Conservation (phyloP, 1,284 basidiomycete genomes). For the Lignosus rhinocerotis region DNA sequence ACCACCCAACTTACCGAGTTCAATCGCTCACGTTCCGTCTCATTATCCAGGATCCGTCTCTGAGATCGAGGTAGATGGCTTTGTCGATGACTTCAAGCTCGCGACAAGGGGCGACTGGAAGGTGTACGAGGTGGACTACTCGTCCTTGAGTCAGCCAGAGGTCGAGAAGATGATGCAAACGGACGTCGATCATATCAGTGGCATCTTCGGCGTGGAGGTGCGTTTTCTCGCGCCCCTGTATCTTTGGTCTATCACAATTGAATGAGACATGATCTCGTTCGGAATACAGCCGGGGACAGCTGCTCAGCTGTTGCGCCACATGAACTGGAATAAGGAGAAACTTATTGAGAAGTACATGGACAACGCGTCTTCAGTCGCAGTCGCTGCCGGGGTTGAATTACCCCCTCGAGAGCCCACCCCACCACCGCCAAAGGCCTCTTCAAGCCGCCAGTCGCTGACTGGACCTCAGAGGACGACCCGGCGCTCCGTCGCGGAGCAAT, state of each 20-base stretch:
- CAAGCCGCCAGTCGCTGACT: constrained; percentile 21
- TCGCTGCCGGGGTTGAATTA: constrained; percentile 62
- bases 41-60: constrained; percentile 42
- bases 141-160: constrained; percentile 70
- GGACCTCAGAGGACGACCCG: constrained; percentile 41
- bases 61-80: constrained; percentile 67
- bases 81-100: constrained; percentile 62
- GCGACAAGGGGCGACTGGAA: constrained; percentile 59
- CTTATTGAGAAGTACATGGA: constrained; percentile 97
- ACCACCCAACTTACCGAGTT: constrained; percentile 3
- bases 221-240: constrained; percentile 4
- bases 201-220: constrained; percentile 84
- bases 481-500: constrained; percentile 40
- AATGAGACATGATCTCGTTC: constrained; percentile 7
- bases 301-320: constrained; percentile 80
- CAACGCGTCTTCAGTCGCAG: constrained; percentile 69
- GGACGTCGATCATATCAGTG: constrained; percentile 82
- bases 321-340: constrained; percentile 95
- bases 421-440: constrained; percentile 26
- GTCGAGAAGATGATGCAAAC: constrained; percentile 76
- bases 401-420: constrained; percentile 35
- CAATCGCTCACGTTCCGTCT: not conserved
- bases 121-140: constrained; percentile 77
- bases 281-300: constrained; percentile 48
- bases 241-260: not conserved